A percentile compares a stretch with the other conserved stretches of the same genome.
Conservation (phyloP, 768 basidiomycete species). For the Mycena galopus region DNA sequence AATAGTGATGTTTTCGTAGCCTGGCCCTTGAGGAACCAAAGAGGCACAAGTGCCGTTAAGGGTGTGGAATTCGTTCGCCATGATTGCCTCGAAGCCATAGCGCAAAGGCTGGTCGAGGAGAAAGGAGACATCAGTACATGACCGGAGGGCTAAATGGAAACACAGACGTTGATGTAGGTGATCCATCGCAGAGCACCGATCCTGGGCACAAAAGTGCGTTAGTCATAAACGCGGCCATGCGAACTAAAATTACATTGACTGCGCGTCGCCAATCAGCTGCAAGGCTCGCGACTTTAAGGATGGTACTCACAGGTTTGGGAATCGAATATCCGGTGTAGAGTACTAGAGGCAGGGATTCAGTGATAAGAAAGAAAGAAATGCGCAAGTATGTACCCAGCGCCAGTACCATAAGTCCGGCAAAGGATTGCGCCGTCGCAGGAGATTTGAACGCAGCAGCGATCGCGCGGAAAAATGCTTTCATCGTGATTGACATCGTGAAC, state of each 20-base stretch:
- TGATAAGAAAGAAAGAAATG: too few species aligned
- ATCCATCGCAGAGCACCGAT: conserved; percentile 69
- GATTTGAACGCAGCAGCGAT: conserved; percentile 62
- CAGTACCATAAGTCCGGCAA: conserved; percentile 56
- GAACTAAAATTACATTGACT: conserved; percentile 31
- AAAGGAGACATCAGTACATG: conserved; percentile 34
- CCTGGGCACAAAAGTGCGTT: conserved; percentile 51
- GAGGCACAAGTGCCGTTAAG: conserved; percentile 71
- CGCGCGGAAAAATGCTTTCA: too few species aligned
- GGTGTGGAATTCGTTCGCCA: conserved; percentile 85
- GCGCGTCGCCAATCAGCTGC: background rate
- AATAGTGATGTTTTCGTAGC: conserved; percentile 67
- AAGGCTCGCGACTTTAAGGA: background rate
- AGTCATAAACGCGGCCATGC: conserved; percentile 6
- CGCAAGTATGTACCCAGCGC: too few species aligned
- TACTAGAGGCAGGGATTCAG: too few species aligned
- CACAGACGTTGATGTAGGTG: conserved; percentile 60
- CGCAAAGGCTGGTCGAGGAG: conserved; percentile 72
- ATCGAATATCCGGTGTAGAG: conserved; percentile 68
- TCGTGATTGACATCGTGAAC: too few species aligned
- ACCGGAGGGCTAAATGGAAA: background rate
- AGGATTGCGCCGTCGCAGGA: conserved; percentile 63
- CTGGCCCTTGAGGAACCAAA: conserved; percentile 72
- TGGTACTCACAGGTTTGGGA: conserved; percentile 50
- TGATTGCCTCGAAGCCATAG: too few species aligned